Evolutionary conservation across 306 rosid species (phyloP), one percentile per base, ranked within the genome.

Genomic region (Lithocarpus polystachyus): DNA sequence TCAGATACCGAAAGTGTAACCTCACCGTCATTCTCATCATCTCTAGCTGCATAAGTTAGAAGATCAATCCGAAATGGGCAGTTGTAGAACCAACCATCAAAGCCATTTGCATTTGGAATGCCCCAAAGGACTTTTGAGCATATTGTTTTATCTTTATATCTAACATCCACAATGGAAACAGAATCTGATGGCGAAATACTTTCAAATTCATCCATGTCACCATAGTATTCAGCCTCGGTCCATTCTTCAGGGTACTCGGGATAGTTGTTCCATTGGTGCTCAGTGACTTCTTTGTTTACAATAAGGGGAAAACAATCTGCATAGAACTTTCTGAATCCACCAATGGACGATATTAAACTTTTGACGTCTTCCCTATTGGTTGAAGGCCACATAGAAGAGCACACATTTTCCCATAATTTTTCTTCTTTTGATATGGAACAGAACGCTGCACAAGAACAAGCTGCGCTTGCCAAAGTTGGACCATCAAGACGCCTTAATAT

Each of bases 241-340:
- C 94, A 94, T 75, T 94, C 93, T 73, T 94, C 96, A 15, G 93
- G 90, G 81, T 89, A 90, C 81, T 92, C 91, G 1, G 75, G 89
- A 79, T 74, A 78, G 80, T 72, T 81, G 55, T 86, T 82, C 90
- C 83, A 79, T 43, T 77, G 90, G 83, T 82, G 82, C 71, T 90
- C 91, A 3, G 82, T 79, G 13, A 88, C 89, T 76, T 92, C 93
- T 82, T 94, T 90, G 88, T 87, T 91, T 57, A 92, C 77, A 51
- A 89, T 90, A 65, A 92, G 97, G 11, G 98, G 97, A 76, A 92
- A 94, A 81, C 97, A 92, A 86, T 94, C 97, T 26, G 96, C 94
- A 57, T 90, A 92, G 80, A 92, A 92, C 80, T 92, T 92, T 84
- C 97, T 80, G 93, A 87, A 94, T 56, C 98, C 98, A 8, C 98